Evolutionary conservation across 2,329 filamentous ascomycete genomes (phyloP).

Genomic region (Macrophomina tecta): DNA sequence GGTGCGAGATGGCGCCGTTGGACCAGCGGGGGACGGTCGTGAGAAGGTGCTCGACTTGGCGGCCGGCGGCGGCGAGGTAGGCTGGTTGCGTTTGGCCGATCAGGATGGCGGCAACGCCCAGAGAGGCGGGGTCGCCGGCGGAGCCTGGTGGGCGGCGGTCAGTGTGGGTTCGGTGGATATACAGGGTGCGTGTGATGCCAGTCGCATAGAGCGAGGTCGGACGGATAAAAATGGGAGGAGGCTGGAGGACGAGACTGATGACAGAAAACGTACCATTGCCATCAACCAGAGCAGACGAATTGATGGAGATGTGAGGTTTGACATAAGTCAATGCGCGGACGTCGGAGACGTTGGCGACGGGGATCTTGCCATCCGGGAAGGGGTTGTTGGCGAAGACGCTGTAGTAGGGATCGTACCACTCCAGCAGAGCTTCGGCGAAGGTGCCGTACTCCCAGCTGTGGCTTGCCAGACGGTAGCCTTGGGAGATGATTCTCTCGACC

Average conservation of each 20-base stretch:
- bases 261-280: slow-evolving; percentile 39
- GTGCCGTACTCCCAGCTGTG: slow-evolving; percentile 53
- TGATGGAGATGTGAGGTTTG: slow-evolving; percentile 40
- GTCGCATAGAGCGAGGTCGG: neutral
- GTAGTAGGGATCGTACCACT: slow-evolving; percentile 45
- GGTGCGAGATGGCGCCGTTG: slow-evolving; percentile 58
- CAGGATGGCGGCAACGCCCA: slow-evolving; percentile 54
- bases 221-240: neutral
- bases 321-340: slow-evolving; percentile 45
- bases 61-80: slow-evolving; percentile 47
- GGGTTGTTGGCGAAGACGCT: slow-evolving; percentile 46
- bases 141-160: slow-evolving; percentile 33
- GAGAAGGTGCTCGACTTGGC: slow-evolving; percentile 51
- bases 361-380: slow-evolving; percentile 42
- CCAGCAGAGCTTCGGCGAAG: slow-evolving; percentile 48
- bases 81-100: slow-evolving; percentile 44
- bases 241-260: neutral
- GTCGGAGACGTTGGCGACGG: slow-evolving; percentile 32
- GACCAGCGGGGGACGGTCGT: slow-evolving; percentile 47
- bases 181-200: neutral
- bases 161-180: neutral
- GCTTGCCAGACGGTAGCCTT: slow-evolving; percentile 41
- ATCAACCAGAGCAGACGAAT: slow-evolving; percentile 40
- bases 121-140: slow-evolving; percentile 52
- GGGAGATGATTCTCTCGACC: slow-evolving; percentile 34